A percentile compares a stretch with the other conserved stretches of the same genome.
These are phyloP conservation scores for Kuraishia cidri DNA, from an alignment of 805 yeast genomes.

Conservation along the genomic window DNA sequence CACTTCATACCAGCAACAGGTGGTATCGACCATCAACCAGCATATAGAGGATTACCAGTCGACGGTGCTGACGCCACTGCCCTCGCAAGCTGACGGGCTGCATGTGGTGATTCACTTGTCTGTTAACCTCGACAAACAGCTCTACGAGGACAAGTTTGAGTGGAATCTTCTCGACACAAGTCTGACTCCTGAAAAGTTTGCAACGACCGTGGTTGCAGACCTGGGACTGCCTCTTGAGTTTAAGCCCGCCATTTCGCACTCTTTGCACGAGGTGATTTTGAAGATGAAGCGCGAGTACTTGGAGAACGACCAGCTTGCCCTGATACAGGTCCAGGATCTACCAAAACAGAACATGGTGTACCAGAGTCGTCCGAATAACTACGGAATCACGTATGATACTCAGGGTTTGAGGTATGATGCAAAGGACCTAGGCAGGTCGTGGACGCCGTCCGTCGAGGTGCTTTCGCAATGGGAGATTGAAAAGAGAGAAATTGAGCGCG, in stretches of 20 bases:
- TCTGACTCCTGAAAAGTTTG: constrained; percentile 78
- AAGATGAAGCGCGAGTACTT: constrained; percentile 74
- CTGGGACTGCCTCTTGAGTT: constrained; percentile 81
- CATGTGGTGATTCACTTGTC: constrained; percentile 78
- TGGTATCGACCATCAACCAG: constrained; percentile 63
- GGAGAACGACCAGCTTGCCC: constrained; percentile 35
- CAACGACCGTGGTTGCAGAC: constrained; percentile 73
- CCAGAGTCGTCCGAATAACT: constrained; percentile 13
- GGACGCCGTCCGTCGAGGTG: constrained; percentile 85
- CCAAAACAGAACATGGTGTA: constrained; percentile 22
- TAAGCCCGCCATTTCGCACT: constrained; percentile 80
- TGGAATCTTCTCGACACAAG: constrained; percentile 65
- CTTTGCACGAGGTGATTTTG: constrained; percentile 72
- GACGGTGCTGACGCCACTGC: constrained; percentile 56
- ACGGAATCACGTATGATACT: constrained; percentile 7
- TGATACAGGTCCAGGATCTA: constrained; percentile 23
- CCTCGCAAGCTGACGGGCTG: constrained; percentile 45
- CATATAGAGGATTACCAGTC: constrained; percentile 73
- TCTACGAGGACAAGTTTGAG: constrained; percentile 88
- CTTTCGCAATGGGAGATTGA: constrained; percentile 91
- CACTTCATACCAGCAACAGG: constrained; percentile 46
- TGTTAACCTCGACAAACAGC: constrained; percentile 72
- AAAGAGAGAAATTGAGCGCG: constrained; percentile 90
- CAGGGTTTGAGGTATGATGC: constrained; percentile 60
- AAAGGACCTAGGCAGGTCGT: constrained; percentile 69